Evolutionary conservation across 257 asterid genomes (phyloP).

Genomic region (Jasminum sambac): DNA sequence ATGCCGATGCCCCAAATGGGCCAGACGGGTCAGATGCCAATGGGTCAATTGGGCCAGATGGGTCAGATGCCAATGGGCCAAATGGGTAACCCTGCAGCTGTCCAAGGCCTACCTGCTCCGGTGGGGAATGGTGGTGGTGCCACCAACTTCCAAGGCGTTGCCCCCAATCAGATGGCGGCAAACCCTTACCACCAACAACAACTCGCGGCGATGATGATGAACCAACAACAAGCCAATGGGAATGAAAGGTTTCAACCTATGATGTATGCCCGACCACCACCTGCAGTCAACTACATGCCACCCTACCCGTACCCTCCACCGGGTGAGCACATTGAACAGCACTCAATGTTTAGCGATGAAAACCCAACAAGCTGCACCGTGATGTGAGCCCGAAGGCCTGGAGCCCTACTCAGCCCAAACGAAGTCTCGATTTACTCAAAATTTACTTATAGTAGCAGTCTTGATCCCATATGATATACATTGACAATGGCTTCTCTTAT

Average conservation of each 20-base stretch:
- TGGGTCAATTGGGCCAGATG: conserved; percentile 44
- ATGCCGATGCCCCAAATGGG: conserved; percentile 26
- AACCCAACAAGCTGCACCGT: conserved; percentile 64
- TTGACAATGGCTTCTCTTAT: conserved; percentile 35
- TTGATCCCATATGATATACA: conserved; percentile 51
- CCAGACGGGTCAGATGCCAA: conserved; percentile 39
- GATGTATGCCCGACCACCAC: conserved; percentile 97
- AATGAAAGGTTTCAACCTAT: conserved; percentile 95
- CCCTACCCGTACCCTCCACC: conserved; percentile 66
- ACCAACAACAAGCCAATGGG: conserved; percentile 80
- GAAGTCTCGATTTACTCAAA: not conserved
- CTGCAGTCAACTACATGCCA: conserved; percentile 85
- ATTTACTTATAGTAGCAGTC: conserved; percentile 16
- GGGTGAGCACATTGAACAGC: conserved; percentile 51
- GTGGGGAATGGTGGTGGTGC: conserved; percentile 45
- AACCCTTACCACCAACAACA: conserved; percentile 68
- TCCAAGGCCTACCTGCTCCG: conserved; percentile 64
- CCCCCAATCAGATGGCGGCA: conserved; percentile 52
- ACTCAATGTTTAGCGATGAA: conserved; percentile 66
- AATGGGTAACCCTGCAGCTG: conserved; percentile 53
- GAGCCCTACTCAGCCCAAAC: not conserved
- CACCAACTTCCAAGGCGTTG: conserved; percentile 54
- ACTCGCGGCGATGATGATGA: conserved; percentile 89
- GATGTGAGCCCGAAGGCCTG: conserved; percentile 47
- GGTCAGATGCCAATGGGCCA: conserved; percentile 58